Evolutionary conservation across 2,329 filamentous ascomycete species (phyloP).

Genomic region (Aspergillus sp.): DNA sequence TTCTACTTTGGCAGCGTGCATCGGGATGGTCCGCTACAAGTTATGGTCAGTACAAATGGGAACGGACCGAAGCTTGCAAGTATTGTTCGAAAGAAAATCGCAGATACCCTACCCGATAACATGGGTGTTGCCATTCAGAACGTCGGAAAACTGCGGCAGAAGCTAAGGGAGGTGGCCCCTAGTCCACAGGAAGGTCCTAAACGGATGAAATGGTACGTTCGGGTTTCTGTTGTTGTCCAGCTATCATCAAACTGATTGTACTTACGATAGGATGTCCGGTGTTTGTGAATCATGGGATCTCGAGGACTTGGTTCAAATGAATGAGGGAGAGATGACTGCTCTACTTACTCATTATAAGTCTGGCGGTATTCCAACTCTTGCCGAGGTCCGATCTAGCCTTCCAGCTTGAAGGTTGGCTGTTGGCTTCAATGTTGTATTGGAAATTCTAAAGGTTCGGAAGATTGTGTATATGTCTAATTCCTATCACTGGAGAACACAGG

Average conservation of each 20-base stretch:
- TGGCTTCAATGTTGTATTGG: neutral
- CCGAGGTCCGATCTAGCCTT: constrained; percentile 30
- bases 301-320: constrained; percentile 80
- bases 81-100: constrained; percentile 80
- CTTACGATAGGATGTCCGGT: constrained; percentile 71
- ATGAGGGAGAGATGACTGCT: constrained; percentile 78
- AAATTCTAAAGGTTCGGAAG: neutral
- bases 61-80: constrained; percentile 91
- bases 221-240: neutral
- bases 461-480: constrained; percentile 11
- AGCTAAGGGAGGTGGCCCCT: constrained; percentile 75
- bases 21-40: constrained; percentile 89
- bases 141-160: constrained; percentile 76
- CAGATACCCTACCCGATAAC: constrained; percentile 70
- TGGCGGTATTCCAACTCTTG: constrained; percentile 38
- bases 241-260: neutral
- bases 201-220: constrained; percentile 79
- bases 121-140: constrained; percentile 82
- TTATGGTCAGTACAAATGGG: constrained; percentile 98
- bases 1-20: constrained; percentile 98
- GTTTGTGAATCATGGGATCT: constrained; percentile 86
- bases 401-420: neutral
- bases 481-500: constrained; percentile 1
- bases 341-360: constrained; percentile 72
- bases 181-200: constrained; percentile 72